Evolutionary conservation across 257 asterid genomes (phyloP).

Genomic region (Datura wrightii): DNA sequence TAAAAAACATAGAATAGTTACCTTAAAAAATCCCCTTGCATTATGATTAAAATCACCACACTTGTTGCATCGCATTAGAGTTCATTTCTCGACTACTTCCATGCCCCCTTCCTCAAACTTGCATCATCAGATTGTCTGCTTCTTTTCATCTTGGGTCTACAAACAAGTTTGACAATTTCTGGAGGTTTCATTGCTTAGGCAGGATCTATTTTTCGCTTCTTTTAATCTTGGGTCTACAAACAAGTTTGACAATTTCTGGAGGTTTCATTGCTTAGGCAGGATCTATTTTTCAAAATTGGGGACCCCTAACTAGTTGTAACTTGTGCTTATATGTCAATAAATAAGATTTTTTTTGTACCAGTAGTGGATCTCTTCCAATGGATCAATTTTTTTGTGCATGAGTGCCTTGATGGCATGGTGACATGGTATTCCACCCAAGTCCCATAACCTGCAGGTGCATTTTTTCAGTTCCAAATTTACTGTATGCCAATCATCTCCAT

Average conservation of each 20-base stretch:
- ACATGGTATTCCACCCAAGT: background rate
- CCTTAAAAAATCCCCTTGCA: background rate
- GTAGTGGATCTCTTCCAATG: background rate
- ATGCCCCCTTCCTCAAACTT: background rate
- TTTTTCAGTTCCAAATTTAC: background rate
- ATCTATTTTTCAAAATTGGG: background rate
- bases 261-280: no score
- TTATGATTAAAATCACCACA: background rate
- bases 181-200: background rate
- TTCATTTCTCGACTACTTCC: background rate
- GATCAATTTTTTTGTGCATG: background rate
- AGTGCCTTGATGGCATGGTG: background rate
- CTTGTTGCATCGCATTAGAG: background rate
- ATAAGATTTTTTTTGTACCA: background rate
- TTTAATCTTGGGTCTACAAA: no score
- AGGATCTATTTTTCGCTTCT: no score
- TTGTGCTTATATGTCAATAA: background rate
- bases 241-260: no score
- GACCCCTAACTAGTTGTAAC: no score
- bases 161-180: background rate
- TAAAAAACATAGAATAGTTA: background rate
- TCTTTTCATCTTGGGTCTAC: background rate
- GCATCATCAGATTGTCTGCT: background rate
- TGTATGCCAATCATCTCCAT: background rate
- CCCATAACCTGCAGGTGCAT: background rate